Conservation (phyloP, 345 rosid genomes). For the Brassica cretica region DNA sequence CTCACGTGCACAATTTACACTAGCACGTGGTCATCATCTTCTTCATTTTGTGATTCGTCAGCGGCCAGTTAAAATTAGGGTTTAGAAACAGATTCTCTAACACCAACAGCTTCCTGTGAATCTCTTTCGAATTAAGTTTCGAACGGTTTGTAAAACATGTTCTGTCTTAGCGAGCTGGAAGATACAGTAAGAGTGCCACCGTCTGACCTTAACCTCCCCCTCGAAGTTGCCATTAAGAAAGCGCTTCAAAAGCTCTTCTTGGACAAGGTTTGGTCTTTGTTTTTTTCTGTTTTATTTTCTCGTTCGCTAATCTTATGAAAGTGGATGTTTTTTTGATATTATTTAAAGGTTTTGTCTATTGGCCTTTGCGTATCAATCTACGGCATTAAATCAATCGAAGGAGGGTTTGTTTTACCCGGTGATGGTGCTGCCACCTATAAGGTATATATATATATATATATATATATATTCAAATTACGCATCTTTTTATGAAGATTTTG, state of each 20-base stretch:
- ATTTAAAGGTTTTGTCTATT: slow-evolving; percentile 60
- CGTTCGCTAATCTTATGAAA: not conserved
- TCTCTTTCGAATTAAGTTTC: not conserved
- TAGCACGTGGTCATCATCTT: not conserved
- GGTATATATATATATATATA: no score
- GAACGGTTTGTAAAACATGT: slow-evolving; percentile 47
- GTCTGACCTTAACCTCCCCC: slow-evolving; percentile 60
- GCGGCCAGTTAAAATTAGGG: not conserved
- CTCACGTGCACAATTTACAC: not conserved
- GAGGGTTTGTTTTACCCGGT: slow-evolving; percentile 76
- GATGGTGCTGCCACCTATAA: slow-evolving; percentile 86
- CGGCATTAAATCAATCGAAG: slow-evolving; percentile 57
- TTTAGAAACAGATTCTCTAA: not conserved
- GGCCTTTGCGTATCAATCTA: slow-evolving; percentile 83
- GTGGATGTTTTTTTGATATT: not conserved
- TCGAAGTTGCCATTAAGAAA: slow-evolving; percentile 60
- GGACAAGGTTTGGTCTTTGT: slow-evolving; percentile 59
- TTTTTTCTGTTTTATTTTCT: not conserved
- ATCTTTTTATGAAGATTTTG: no score
- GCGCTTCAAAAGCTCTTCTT: slow-evolving; percentile 67
- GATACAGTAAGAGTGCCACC: slow-evolving; percentile 84
- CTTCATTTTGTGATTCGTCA: not conserved
- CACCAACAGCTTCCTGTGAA: not conserved
- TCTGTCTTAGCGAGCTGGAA: slow-evolving; percentile 70
- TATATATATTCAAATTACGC: not conserved